Base-by-base conservation (phyloP, 1,284 basidiomycete genomes). In the Heliocybe sulcata region DNA sequence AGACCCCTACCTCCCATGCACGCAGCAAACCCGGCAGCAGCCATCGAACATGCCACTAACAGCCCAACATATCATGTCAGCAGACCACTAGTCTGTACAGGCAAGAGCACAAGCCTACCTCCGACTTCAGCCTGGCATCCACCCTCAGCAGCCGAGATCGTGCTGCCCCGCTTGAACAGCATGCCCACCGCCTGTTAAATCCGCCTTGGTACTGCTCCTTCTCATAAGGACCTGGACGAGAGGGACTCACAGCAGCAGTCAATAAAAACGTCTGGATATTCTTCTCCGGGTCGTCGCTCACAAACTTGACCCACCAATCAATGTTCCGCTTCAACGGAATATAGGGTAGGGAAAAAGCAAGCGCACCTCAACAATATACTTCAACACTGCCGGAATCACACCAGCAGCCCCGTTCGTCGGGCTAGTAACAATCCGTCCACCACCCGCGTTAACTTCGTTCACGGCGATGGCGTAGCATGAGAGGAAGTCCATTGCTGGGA, bases 141-240 rank as follows among this genome's bases (percentile, higher is more conserved):
- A 42, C 93, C 94, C 69, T 98, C 95, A 0, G 96, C 95, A 9
- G 95, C 96, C 45, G 88, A 92, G 52, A 98, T 98, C 0, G 95
- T 98, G 55, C 94, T 95, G 22, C 95, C 95, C 54, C 95, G 83
- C 69, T 98, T 98, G 77, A 96, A 98, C 19, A 98, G 75, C 96
- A 98, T 98, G 3, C 94, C 94, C 54, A 98, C 74, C 1, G 94
- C 88, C 94, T 82, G 64, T 12, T 22, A 57, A 57, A 52, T 26
- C 6, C 49, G 20, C 42, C 54, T 51, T 10, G 53, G 27, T 27
- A 47, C 12, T 35, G 25, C 23, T 45, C 23, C 11, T 20, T 23
- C 3, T 50, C 33, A 31, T 14, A 52, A n/a, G n/a, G n/a, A n/a
- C n/a, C n/a, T 45, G 31, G n/a, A 6, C 20, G 45, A 35, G 48